Evolutionary conservation across 345 rosid genomes (phyloP), one percentile per base, ranked within the genome.

Genomic region (Boechera divaricarpa): DNA sequence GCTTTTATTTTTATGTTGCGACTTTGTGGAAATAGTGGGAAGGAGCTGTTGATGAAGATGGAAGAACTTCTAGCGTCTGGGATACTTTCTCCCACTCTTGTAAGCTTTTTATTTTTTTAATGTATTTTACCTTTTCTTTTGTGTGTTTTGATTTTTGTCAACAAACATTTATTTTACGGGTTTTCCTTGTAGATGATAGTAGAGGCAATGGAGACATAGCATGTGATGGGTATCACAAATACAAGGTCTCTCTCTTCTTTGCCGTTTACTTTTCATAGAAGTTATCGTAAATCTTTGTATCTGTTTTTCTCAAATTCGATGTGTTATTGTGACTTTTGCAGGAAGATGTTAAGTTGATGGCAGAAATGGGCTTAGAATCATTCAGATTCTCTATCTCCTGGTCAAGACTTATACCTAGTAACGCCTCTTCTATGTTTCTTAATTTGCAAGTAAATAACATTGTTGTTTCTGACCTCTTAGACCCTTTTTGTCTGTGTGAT

Each of bases 291-390:
- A 21, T 21, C 58, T 53, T 15, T 24, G 58, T 21, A 21, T 21
- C 24, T 21, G 24, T 21, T 52, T 52, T 24, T 24, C 6, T 52
- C 56, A 21, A 9, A 7, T 7, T 52, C 12, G 53, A 6, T 48
- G 24, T 21, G 53, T 48, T 48, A 3, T 21, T 9, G 13, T 52
- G 3, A 7, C 31, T 52, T 18, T 52, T 11, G 2, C 31, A 52
- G 57, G 57, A 52, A 52, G 57, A 52, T 10, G 31, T 52, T 52
- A 52, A 52, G 57, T 6, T 52, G 57, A 52, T 52, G 57, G 57
- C 31, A 24, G 31, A 52, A 21, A 52, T 52, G 31, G 57, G 57
- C 1, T 52, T 52, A 52, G 31, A 52, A 4, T 9, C 57, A 52
- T 52, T 52, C 13, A 52, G 31, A 52, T 52, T 52, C 31, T 52